These are phyloP conservation scores for Aspergillus leporis DNA, from an alignment of 495 filamentous ascomycete genomes.

Conservation along the genomic window DNA sequence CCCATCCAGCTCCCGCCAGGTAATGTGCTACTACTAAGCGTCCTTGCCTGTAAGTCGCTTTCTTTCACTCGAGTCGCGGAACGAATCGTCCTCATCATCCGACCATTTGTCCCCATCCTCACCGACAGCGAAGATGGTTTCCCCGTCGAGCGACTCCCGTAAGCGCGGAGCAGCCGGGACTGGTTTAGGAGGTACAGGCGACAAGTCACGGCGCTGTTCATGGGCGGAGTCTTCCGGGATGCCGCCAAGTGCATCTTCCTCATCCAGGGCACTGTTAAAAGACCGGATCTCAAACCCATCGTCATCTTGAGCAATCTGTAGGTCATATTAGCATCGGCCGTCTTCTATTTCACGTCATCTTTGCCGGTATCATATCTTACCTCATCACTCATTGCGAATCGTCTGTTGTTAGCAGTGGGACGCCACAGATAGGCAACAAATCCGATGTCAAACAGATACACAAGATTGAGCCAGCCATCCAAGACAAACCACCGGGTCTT, in stretches of 20 bases:
- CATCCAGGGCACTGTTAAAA: conserved; percentile 80
- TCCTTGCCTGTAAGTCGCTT: conserved; percentile 61
- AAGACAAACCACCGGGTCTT: conserved; percentile 95
- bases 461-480: conserved; percentile 95
- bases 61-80: conserved; percentile 56
- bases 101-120: conserved; percentile 75
- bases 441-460: conserved; percentile 88
- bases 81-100: conserved; percentile 62
- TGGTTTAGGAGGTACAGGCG: conserved; percentile 54
- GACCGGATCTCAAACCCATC: conserved; percentile 97
- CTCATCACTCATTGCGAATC: conserved; percentile 99
- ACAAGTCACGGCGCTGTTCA: conserved; percentile 41
- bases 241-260: conserved; percentile 52
- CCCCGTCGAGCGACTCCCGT: conserved; percentile 79
- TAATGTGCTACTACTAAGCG: conserved; percentile 7
- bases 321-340: conserved; percentile 26
- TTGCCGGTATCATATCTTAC: conserved; percentile 35
- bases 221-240: conserved; percentile 36
- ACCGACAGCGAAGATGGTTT: conserved; percentile 92
- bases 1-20: neutral
- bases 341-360: neutral
- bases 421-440: conserved; percentile 98
- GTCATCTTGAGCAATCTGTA: conserved; percentile 90
- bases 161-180: conserved; percentile 43
- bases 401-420: conserved; percentile 92